Evolutionary conservation across 495 filamentous ascomycete species (phyloP), one percentile per base, ranked within the genome.

Genomic region (Mytilinidion resinicola): DNA sequence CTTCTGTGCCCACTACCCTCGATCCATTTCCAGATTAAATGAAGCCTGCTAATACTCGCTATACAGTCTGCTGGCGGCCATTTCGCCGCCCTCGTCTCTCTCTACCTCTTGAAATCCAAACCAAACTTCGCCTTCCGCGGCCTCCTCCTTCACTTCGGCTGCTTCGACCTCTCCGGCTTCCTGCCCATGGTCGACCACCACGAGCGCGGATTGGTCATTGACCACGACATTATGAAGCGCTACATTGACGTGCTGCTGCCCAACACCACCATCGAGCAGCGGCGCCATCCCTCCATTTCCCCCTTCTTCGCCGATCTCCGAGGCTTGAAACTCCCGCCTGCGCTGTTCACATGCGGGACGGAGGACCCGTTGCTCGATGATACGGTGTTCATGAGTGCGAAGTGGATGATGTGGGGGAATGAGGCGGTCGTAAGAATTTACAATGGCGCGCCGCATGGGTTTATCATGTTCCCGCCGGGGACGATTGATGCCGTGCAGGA

Each of bases 341-440:
- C 80, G 34, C 62, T 85, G 8, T 81, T 82, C 61, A 64, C 72
- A 0, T 76, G 73, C 41, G 81, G 79, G 0, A 83, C 78, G 9
- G 74, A 76, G 56, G 82, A 84, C 63, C 70, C 67, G 12, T 54
- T 83, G 67, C 64, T 82, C 7, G 81, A 83, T 67, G 81, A 83
- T 64, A 78, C 73, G 15, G 60, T 83, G 20, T 56, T 80, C 35
- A 83, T 85, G 79, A 67, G 66, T 7, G 64, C 69, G 17, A 79
- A 78, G 68, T 83, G 79, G 78, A 44, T 59, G 66, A 74, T 77
- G 64, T 69, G 71, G 30, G 79, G 81, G 15, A 75, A 71, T 15
- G 74, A 81, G 65, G 68, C 72, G 1, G 60, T 79, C 5, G 56
- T 80, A 9, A 82, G 75, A 65, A 64, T 81, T 7, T 80, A 77